phyloP scores from a whole-genome alignment of 1,139 yeast genomes.

The Suhomyces chickasaworum region DNA sequence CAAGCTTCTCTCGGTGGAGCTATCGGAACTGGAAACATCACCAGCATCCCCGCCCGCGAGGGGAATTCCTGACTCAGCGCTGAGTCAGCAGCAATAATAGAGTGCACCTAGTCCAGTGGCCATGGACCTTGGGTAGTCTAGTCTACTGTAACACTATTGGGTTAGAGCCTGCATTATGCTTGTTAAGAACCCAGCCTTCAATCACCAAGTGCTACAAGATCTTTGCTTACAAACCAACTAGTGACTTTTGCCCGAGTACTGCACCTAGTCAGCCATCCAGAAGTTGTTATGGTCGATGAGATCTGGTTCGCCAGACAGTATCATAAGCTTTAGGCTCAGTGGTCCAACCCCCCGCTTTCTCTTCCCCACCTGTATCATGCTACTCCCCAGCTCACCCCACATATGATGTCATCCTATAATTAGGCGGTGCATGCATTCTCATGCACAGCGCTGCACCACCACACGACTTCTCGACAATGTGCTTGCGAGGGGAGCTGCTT shows the following conservation, averaged over 20 bases:
- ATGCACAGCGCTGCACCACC: slow-evolving; percentile 7
- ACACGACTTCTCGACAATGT: slow-evolving; percentile 11
- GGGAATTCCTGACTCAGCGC: slow-evolving; percentile 1
- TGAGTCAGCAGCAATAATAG: slow-evolving; percentile 2
- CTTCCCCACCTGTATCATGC: slow-evolving; percentile 3
- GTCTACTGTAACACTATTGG: neutral
- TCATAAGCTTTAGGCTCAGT: neutral
- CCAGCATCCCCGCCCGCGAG: slow-evolving; percentile 1
- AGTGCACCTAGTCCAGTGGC: neutral
- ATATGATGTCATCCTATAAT: slow-evolving; percentile 12
- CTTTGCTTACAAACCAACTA: neutral
- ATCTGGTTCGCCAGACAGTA: neutral
- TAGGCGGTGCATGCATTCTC: slow-evolving; percentile 4
- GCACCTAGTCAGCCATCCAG: neutral
- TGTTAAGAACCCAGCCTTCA: neutral
- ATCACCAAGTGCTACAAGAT: neutral
- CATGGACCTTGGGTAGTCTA: neutral
- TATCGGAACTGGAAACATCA: neutral
- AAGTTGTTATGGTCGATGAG: neutral
- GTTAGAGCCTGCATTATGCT: neutral
- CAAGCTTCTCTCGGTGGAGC: neutral
- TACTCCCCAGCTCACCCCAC: slow-evolving; percentile 10
- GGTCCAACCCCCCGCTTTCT: neutral
- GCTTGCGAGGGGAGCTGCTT: slow-evolving; percentile 13
- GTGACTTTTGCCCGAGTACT: neutral